Evolutionary conservation across 177 flowering plant genomes (phyloP), one percentile per base, ranked within the genome.

Genomic region (Vitis hybrid): DNA sequence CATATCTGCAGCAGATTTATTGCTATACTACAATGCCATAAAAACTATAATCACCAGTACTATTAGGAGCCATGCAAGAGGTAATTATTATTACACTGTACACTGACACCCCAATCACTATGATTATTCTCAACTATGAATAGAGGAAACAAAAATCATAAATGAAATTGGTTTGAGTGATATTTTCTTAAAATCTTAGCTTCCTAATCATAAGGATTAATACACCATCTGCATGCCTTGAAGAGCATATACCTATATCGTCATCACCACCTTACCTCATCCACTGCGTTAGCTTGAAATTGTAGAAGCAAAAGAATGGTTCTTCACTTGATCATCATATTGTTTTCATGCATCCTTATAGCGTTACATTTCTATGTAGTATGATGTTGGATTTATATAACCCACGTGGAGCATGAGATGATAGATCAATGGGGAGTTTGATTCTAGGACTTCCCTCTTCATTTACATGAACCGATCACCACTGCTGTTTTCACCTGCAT

Each of bases 401-500:
- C 18, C 31, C 51, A 13, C 31, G 15, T 57, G 51, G 31, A 70
- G 26, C 20, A 22, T 22, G 50, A 48, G n/a, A n/a, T 8, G 53
- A 57, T 31, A 51, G 31, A 52, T 16, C 14, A 5, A 16, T 10
- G 10, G 3, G 22, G 49, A 20, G 18, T 8, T 14, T 15, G 29
- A 45, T 1, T 58, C 50, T 52, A 62, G 49, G 10, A 20, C 19
- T 18, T 9, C 51, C 60, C 66, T 62, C 66, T 62, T 55, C 66
- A 52, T 68, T 75, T 68, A 80, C 77, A 74, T 60, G 75, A 78
- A 76, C 6, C 75, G 76, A 1, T 77, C 79, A 9, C 45, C 8
- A 39, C 81, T 55, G 58, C 75, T 71, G 67, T 62, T 84, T 48
- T 84, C 82, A 82, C 87, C 87, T 84, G 85, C 85, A 75, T 78